Conservation (phyloP, 306 rosid species). For the Canavalia ensiformis region DNA sequence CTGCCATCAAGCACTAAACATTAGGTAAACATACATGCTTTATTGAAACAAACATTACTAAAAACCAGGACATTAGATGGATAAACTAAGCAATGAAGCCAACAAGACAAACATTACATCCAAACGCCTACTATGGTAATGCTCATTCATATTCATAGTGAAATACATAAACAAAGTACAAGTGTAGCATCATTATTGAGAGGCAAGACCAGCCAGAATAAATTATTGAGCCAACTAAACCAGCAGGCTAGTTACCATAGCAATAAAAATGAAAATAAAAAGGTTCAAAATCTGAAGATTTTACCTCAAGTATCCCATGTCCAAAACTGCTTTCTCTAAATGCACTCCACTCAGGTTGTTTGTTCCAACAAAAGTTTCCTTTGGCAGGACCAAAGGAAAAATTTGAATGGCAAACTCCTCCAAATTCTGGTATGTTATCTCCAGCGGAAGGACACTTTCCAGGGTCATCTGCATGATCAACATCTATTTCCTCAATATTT, state of each 20-base stretch:
- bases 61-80: background rate
- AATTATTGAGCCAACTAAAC: slow-evolving; percentile 5
- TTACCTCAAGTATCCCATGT: slow-evolving; percentile 94
- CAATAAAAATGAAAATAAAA: background rate
- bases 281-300: slow-evolving; percentile 26
- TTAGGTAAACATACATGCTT: background rate
- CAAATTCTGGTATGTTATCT: slow-evolving; percentile 84
- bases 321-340: slow-evolving; percentile 98
- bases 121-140: background rate
- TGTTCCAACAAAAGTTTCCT: slow-evolving; percentile 86
- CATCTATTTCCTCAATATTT: slow-evolving; percentile 89
- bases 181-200: background rate
- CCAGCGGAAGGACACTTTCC: slow-evolving; percentile 87
- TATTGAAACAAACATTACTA: background rate
- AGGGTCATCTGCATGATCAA: slow-evolving; percentile 87
- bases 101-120: background rate
- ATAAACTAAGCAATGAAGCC: background rate
- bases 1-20: slow-evolving; percentile 9
- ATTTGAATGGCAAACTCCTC: slow-evolving; percentile 83
- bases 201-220: background rate
- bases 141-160: background rate
- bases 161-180: background rate
- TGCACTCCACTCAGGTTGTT: slow-evolving; percentile 94
- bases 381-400: slow-evolving; percentile 82
- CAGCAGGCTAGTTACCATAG: slow-evolving; percentile 13